Base-by-base conservation (phyloP, 805 yeast genomes). In the Lipomyces sp. region DNA sequence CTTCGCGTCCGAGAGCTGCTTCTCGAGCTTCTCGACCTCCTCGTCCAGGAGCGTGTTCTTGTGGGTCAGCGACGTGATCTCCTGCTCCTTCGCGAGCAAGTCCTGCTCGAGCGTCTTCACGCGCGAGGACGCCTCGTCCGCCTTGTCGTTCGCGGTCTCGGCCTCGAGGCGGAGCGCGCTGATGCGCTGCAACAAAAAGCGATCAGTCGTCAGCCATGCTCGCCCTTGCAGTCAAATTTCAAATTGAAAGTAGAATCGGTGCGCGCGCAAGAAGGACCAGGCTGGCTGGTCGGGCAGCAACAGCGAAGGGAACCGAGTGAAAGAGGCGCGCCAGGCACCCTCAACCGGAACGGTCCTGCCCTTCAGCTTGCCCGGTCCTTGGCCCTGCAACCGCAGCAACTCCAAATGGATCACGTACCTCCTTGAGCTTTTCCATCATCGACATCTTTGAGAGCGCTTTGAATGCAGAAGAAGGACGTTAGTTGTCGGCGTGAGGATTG, bases 101-200 rank as follows among this genome's bases (percentile, higher is more conserved):
- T 88, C 95, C 74, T 91, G 97, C 72, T 91, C 98, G 70, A 91
- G 78, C 67, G 78, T 84, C 78, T 90, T 93, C 74, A 86, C 81
- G 70, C 82, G 83, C 58, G 77, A 81, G 55, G 82, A 73, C 65
- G 86, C 79, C 65, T 86, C 96, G 67, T 93, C 98, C 55, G 93
- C 83, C 77, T 89, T 87, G 70, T 88, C 96, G 76, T 91, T 96
- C 88, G 98, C 95, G 64, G 84, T 77, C 76, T 93, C 98, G 61
- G 96, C 91, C 69, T 93, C 98, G 65, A 86, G 77, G 74, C 91
- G 90, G 71, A 93, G 82, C 73, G 82, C 82, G 78, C 76, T 83
- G 75, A 89, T 76, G 80, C 88, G 89, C 95, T 86, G 59, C 26
- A 29, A 22, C 39, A 16, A 11, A 24, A 33, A 31, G 18, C n/a